Evolutionary conservation across 495 filamentous ascomycete species (phyloP), one percentile per base, ranked within the genome.

Genomic region (Jackrogersella minutella): DNA sequence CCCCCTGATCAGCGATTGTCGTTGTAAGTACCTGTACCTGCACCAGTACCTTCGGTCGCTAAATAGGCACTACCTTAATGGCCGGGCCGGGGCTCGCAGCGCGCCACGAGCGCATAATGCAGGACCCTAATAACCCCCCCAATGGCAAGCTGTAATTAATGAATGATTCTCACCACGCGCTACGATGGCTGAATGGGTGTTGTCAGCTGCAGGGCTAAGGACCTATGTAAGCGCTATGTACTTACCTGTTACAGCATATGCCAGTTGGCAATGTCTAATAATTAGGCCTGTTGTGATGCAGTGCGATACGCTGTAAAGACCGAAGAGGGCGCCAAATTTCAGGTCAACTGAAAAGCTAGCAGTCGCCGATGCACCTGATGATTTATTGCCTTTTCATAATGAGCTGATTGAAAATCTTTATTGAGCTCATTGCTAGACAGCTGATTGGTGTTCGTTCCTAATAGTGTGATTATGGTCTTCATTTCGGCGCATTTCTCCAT

Each of bases 21-120:
- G 26, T 39, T 64, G 33, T 47, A 66, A 55, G 67, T 70, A 70
- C 62, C 47, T 17, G 47, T 70, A 70, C 67, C n/a, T n/a, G n/a
- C n/a, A n/a, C n/a, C n/a, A n/a, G n/a, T n/a, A n/a, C n/a, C n/a
- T 66, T 66, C 2, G 17, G 39, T 43, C 33, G 21, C 66, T 62
- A 14, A 61, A 51, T 51, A 53, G 49, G 39, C 51, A 50, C 51
- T 16, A 40, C 28, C 44, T 41, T 10, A 53, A 30, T 17, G 62
- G 17, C 56, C 51, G 16, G 66, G 44, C 43, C 53, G n/a, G 19
- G 36, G 54, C 47, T 51, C 34, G 60, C 60, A 60, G 66, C 60
- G 60, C 59, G 50, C 64, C 61, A 64, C 50, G 55, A 41, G 19
- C 59, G 65, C 59, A 68, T 63, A 17, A 64, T 64, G 66, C 66